Conservation (phyloP, 352 stramenopile species). For the Phytophthora pinifolia region DNA sequence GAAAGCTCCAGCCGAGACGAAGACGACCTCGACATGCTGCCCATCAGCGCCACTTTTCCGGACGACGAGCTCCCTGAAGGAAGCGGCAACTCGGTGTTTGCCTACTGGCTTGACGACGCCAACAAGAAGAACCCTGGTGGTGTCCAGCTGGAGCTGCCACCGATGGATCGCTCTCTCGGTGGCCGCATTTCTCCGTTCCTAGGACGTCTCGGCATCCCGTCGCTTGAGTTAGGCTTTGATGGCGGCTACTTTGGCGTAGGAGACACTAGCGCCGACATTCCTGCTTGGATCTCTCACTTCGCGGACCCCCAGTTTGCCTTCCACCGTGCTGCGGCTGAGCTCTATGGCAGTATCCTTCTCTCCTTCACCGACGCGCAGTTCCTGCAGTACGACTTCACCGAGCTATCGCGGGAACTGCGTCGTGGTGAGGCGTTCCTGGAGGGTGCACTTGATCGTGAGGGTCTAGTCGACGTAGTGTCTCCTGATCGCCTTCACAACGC, state of each 20-base stretch:
- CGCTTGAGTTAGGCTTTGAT: slow-evolving; percentile 74
- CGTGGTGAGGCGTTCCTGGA: slow-evolving; percentile 58
- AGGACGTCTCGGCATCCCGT: slow-evolving; percentile 67
- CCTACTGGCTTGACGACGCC: slow-evolving; percentile 66
- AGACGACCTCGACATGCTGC: slow-evolving; percentile 41
- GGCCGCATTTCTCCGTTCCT: slow-evolving; percentile 76
- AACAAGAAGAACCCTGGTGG: slow-evolving; percentile 25
- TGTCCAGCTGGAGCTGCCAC: slow-evolving; percentile 47
- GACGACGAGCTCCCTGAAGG: slow-evolving; percentile 62
- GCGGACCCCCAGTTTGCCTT: slow-evolving; percentile 72
- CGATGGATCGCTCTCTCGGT: slow-evolving; percentile 39
- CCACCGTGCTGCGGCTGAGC: slow-evolving; percentile 69
- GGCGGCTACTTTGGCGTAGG: slow-evolving; percentile 68
- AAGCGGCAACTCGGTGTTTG: slow-evolving; percentile 63
- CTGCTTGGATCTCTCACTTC: slow-evolving; percentile 81
- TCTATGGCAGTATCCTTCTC: slow-evolving; percentile 79
- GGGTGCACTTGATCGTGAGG: slow-evolving; percentile 39
- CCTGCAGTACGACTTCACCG: slow-evolving; percentile 83
- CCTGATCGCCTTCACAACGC: slow-evolving; percentile 56
- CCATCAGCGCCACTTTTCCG: slow-evolving; percentile 68
- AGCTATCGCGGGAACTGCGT: slow-evolving; percentile 71
- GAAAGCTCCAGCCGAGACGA: slow-evolving; percentile 35
- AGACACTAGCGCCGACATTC: slow-evolving; percentile 53
- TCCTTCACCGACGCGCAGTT: slow-evolving; percentile 83
- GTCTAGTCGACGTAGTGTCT: slow-evolving; percentile 33